Base-by-base conservation (phyloP, 2,329 filamentous ascomycete species). In the Stagonosporopsis tanaceti region DNA sequence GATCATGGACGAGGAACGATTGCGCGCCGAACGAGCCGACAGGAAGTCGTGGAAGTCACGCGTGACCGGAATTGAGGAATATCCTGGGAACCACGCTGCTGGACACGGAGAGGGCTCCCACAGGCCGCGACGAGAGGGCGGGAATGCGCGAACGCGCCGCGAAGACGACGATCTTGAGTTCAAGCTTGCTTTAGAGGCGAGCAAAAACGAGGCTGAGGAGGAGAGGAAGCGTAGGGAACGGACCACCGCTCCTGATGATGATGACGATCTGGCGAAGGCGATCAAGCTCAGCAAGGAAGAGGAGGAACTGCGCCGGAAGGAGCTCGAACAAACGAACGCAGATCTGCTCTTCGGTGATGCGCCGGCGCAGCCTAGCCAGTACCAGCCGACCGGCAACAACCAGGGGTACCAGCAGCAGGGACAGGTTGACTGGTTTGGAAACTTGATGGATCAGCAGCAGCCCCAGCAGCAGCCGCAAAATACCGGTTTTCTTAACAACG, bases 371-470 rank as follows among this genome's bases (percentile, higher is more conserved):
- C 76, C 82, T 4, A 79, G 86, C 51, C 89, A 92, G 68, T 85
- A 90, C 34, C 92, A 93, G 78, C 87, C 86, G 38, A 98, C 93
- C 14, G 94, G 93, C 34, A 93, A 92, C 81, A 98, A 97, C 77
- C 93, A 97, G 79, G 94, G 94, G 44, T 99, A 99, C 72, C 93
- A 98, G 80, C 95, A 99, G 79, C 94, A 97, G 74, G 90, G 90
- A 55, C 92, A 92, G 12, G 95, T 99, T 17, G 95, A 99, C 78
- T 98, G 96, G 87, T 95, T 96, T 69, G 95, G 94, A 57, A 99
- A 99, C 76, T 92, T 93, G 12, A 89, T 98, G 70, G 91, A 94
- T 57, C 88, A 87, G 69, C 87, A 80, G 39, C 77, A 76, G 67
- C 75, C 79, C 34, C 79, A 81, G 64, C 75, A 80, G 47, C 79